Evolutionary conservation across 306 rosid species (phyloP).

Genomic region (Begonia masoniana): DNA sequence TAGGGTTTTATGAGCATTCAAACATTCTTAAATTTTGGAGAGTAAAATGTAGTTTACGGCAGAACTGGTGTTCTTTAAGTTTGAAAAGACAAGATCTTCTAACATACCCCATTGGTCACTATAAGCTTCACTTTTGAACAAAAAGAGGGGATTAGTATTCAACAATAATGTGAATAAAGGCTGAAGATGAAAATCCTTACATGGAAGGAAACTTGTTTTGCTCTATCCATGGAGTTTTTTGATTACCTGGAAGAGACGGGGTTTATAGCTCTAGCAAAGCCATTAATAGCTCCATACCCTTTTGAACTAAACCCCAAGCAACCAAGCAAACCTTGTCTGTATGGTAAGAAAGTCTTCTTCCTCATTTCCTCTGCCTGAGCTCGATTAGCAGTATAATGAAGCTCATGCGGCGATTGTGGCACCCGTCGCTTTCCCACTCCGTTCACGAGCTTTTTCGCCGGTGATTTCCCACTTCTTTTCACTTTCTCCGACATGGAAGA

Average conservation of each 20-base stretch:
- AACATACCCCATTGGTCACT: no score
- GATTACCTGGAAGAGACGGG: constrained; percentile 86
- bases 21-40: no score
- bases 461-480: constrained; percentile 11
- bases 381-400: constrained; percentile 78
- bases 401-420: constrained; percentile 79
- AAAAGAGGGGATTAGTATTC: no score
- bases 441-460: constrained; percentile 34
- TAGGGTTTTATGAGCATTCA: no score
- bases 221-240: neutral
- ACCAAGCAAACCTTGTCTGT: constrained; percentile 85
- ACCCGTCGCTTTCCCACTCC: constrained; percentile 79
- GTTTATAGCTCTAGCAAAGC: constrained; percentile 88
- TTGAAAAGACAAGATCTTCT: no score
- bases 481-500: constrained; percentile 15
- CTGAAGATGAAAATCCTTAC: no score
- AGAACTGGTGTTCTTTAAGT: no score
- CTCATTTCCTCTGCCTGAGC: constrained; percentile 91
- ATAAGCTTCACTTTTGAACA: no score
- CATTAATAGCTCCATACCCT: constrained; percentile 94
- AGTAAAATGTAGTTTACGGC: no score
- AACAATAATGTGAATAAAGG: no score
- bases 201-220: no score
- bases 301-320: constrained; percentile 93
- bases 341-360: constrained; percentile 90